Evolutionary conservation across 2,329 filamentous ascomycete genomes (phyloP).

Genomic region (Diaporthe capsici): DNA sequence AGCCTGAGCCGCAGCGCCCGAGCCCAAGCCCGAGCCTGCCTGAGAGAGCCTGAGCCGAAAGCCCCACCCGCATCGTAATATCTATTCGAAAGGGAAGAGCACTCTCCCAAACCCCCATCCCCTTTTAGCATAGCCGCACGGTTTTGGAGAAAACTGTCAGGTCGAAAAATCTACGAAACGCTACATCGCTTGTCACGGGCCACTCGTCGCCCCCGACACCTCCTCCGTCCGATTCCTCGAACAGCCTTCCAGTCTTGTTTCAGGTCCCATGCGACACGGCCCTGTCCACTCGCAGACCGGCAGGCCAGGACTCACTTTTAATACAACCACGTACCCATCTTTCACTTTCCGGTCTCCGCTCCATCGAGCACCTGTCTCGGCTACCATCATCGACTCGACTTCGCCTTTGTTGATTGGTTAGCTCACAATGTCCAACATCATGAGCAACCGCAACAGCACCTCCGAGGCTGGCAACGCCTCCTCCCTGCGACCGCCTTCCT

Average conservation of each 20-base stretch:
- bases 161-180: slow-evolving; percentile 54
- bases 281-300: slow-evolving; percentile 41
- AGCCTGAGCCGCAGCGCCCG: background rate
- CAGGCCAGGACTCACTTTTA: slow-evolving; percentile 43
- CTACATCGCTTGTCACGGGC: slow-evolving; percentile 50
- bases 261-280: slow-evolving; percentile 51
- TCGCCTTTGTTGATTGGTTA: slow-evolving; percentile 25
- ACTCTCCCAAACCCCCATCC: slow-evolving; percentile 11
- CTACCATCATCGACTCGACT: slow-evolving; percentile 38
- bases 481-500: slow-evolving; percentile 85
- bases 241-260: slow-evolving; percentile 53
- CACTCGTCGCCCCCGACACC: slow-evolving; percentile 49
- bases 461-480: slow-evolving; percentile 89
- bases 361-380: slow-evolving; percentile 40
- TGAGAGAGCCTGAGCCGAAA: slow-evolving; percentile 20
- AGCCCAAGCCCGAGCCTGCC: background rate
- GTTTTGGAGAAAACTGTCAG: slow-evolving; percentile 24
- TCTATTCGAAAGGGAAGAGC: slow-evolving; percentile 35
- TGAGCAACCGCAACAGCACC: slow-evolving; percentile 95
- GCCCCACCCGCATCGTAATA: slow-evolving; percentile 41
- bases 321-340: slow-evolving; percentile 41
- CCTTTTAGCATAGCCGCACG: slow-evolving; percentile 30
- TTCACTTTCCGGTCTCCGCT: slow-evolving; percentile 38
- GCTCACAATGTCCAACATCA: slow-evolving; percentile 77
- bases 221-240: slow-evolving; percentile 43